Conservation (phyloP, 306 rosid genomes). For the Inga leiocalycina region DNA sequence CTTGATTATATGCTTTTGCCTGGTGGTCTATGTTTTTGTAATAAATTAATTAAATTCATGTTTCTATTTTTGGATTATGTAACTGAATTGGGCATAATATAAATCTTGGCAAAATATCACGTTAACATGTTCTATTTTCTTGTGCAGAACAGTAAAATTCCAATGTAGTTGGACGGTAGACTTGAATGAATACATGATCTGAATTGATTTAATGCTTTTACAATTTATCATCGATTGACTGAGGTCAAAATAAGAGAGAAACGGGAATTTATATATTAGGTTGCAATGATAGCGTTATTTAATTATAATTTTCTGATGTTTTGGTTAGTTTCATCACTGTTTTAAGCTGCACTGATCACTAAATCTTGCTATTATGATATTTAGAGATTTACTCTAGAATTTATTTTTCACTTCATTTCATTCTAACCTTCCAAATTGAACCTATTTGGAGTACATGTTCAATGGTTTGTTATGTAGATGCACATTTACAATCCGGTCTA, state of each 20-base stretch:
- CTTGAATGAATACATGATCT: background rate
- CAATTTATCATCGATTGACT: background rate
- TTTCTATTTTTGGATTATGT: conserved; percentile 17
- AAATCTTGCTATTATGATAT: background rate
- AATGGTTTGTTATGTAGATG: background rate
- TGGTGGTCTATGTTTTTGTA: background rate
- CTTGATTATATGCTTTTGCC: conserved; percentile 17
- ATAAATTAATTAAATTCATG: background rate
- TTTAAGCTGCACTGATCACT: background rate
- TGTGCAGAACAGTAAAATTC: background rate
- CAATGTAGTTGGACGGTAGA: background rate
- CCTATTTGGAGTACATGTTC: background rate
- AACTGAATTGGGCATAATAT: background rate
- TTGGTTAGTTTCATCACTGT: background rate
- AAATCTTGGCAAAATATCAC: background rate
- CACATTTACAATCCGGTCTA: background rate
- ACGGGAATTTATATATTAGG: background rate
- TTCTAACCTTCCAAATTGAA: background rate
- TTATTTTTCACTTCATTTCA: background rate
- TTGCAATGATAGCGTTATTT: background rate
- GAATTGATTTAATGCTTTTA: background rate
- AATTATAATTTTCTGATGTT: background rate
- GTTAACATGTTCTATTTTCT: background rate
- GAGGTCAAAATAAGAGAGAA: background rate
- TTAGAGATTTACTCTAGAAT: background rate